phyloP scores from a whole-genome alignment of 495 filamentous ascomycete species.

The Arthonia radiata region DNA sequence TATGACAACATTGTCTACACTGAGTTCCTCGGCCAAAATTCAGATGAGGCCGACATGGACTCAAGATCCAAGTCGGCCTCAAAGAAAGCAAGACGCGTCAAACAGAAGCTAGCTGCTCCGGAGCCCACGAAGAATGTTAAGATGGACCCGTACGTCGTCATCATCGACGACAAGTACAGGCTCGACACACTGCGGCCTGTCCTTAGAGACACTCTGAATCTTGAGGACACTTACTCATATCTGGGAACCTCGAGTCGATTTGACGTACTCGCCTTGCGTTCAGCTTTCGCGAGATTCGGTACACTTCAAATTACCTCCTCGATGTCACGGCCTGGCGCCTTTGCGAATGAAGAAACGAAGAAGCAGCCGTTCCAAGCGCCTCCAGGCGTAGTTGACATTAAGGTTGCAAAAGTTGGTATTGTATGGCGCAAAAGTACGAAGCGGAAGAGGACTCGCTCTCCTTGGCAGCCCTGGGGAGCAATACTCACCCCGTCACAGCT shows the following conservation, averaged over 20 bases:
- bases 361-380: conserved; percentile 70
- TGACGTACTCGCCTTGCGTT: conserved; percentile 55
- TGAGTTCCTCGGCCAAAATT: conserved; percentile 87
- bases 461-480: conserved; percentile 97
- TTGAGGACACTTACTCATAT: conserved; percentile 84
- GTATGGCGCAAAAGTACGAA: conserved; percentile 90
- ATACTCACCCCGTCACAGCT: conserved; percentile 84
- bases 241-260: conserved; percentile 46
- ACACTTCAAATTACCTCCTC: conserved; percentile 85
- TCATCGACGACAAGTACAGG: conserved; percentile 46
- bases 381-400: conserved; percentile 88
- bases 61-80: too few species aligned
- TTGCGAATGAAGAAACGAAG: conserved; percentile 44
- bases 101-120: conserved; percentile 39
- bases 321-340: conserved; percentile 79
- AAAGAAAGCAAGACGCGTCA: too few species aligned
- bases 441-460: conserved; percentile 81
- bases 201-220: conserved; percentile 70
- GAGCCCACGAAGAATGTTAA: conserved; percentile 56
- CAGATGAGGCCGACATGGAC: conserved; percentile 68
- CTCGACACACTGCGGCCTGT: conserved; percentile 60
- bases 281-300: conserved; percentile 70
- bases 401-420: conserved; percentile 84
- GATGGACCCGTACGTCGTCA: conserved; percentile 68
- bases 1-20: conserved; percentile 98